Base-by-base conservation (phyloP, 2,329 filamentous ascomycete genomes). In the Trichoderma sp. region DNA sequence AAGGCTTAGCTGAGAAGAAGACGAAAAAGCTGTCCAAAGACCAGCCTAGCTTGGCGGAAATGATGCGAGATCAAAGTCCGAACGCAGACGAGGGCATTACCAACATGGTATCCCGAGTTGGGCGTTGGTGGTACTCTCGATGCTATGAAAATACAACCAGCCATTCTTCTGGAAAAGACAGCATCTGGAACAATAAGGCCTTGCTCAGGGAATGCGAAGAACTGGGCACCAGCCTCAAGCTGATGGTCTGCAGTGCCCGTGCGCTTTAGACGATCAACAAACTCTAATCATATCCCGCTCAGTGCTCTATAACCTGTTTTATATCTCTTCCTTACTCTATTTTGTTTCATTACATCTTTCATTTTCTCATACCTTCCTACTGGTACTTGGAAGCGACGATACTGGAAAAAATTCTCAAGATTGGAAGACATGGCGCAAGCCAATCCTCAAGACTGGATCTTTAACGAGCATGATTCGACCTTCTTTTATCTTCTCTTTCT, bases 51-150 rank as follows among this genome's bases (percentile, higher is more conserved):
- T 86, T 95, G 1, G 91, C 91, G 1, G 93, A 95, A 80, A 91
- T 95, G 85, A 93, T 95, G 84, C 91, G 89, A 35, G 92, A 94
- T 78, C 88, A 92, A 45, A 89, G 90, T n/a, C 88, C 91, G 0
- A 87, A 89, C 16, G 93, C 93, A 27, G 95, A 98, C 79, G 94
- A 95, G 81, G 93, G 91, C 78, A 98, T 98, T 81, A 94, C 95
- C 16, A 95, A 94, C 81, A 97, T 97, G 88, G 95, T 98, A 27
- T 93, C 95, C 18, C 93, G 92, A 77, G 96, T 98, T 12, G 96
- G 95, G 2, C 90, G 97, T 60, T 98, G 96, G 95, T 99, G 97
- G 97, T 98, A 98, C 84, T 94, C 91, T 11, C 91, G 93, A 71
- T 98, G 96, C 86, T 98, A 98, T 83, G 96, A 98, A 84, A 91